Conservation (phyloP, 495 filamentous ascomycete species). For the Stereocaulon alpinum region DNA sequence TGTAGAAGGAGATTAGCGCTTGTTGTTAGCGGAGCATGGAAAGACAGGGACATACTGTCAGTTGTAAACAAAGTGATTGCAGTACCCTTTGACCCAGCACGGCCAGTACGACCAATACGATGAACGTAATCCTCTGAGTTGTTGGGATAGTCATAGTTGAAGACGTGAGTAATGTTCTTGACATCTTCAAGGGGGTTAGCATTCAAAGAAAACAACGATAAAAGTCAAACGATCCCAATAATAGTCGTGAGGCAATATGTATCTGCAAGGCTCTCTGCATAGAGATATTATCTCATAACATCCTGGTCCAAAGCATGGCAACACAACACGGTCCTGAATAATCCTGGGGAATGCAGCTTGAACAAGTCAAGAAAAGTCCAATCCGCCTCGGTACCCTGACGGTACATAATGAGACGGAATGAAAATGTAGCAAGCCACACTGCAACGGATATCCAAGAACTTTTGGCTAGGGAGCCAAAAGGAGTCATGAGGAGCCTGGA, state of each 20-base stretch:
- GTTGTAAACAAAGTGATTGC: conserved; percentile 95
- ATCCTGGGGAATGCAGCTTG: conserved; percentile 60
- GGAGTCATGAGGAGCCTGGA: conserved; percentile 73
- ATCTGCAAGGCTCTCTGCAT: conserved; percentile 56
- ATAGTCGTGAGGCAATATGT: conserved; percentile 48
- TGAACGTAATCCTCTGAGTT: conserved; percentile 99
- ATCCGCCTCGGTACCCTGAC: conserved; percentile 61
- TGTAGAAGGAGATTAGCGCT: conserved; percentile 34
- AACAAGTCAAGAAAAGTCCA: conserved; percentile 62
- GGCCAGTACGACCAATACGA: conserved; percentile 87
- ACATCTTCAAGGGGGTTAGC: conserved; percentile 97
- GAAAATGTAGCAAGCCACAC: conserved; percentile 59
- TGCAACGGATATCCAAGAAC: conserved; percentile 79
- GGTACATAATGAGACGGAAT: conserved; percentile 67
- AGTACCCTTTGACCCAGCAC: conserved; percentile 79
- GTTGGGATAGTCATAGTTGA: conserved; percentile 99
- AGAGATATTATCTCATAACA: conserved; percentile 39
- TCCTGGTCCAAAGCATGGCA: conserved; percentile 42
- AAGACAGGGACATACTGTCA: conserved; percentile 65
- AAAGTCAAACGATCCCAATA: conserved; percentile 45
- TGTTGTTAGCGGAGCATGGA: conserved; percentile 5
- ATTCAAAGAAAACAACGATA: conserved; percentile 29
- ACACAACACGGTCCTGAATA: conserved; percentile 63
- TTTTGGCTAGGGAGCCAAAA: conserved; percentile 63
- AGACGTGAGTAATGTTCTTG: conserved; percentile 98